Evolutionary conservation across 2,329 filamentous ascomycete species (phyloP).

Genomic region (Dactylellina haptotyla): DNA sequence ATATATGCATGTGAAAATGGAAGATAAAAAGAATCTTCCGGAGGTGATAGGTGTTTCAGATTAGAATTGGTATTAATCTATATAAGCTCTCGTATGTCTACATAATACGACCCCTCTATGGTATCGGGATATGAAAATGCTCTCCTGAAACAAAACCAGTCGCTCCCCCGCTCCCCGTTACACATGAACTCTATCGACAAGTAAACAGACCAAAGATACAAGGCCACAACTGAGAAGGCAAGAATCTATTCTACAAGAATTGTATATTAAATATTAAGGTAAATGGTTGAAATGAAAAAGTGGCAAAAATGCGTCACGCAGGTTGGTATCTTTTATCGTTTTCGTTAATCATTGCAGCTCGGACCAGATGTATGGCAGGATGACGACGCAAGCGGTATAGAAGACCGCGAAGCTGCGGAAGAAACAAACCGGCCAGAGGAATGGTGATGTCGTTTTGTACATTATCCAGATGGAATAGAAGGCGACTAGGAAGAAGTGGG

Average conservation of each 20-base stretch:
- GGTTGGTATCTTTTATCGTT: background rate
- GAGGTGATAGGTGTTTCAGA: too few species aligned
- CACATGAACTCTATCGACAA: background rate
- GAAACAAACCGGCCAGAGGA: conserved; percentile 72
- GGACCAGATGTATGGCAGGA: conserved; percentile 80
- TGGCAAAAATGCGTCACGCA: background rate
- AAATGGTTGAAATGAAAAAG: too few species aligned
- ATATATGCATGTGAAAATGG: too few species aligned
- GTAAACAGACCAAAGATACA: too few species aligned
- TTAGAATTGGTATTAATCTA: too few species aligned
- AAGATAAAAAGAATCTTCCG: too few species aligned
- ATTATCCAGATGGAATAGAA: conserved; percentile 83
- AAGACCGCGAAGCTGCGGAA: conserved; percentile 76
- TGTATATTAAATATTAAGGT: conserved; percentile 1
- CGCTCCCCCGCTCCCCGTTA: background rate
- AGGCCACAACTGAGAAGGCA: too few species aligned
- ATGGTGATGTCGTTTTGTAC: conserved; percentile 66
- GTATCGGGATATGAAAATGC: too few species aligned
- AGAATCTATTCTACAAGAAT: conserved; percentile 8
- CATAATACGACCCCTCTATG: too few species aligned
- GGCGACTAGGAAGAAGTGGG: conserved; percentile 95
- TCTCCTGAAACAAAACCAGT: background rate
- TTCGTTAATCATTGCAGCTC: conserved; percentile 63
- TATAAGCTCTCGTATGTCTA: too few species aligned
- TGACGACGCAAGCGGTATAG: conserved; percentile 82